A percentile compares a stretch with the other conserved stretches of the same genome.
Evolutionary conservation across 2,329 filamentous ascomycete species (phyloP).

Genomic region (Neofusicoccum sp.): DNA sequence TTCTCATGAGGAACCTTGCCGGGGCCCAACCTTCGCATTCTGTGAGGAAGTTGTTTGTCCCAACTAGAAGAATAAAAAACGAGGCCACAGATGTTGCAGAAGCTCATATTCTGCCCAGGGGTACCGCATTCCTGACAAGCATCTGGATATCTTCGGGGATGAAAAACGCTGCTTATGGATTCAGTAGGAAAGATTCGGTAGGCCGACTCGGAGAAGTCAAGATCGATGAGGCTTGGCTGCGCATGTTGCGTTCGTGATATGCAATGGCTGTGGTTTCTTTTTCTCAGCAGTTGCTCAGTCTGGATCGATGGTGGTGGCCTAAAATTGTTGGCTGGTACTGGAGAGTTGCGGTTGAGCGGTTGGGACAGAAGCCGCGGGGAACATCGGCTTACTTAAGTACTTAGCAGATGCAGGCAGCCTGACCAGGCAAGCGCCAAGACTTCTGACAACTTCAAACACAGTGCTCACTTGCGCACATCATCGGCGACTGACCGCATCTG

Average conservation of each 20-base stretch:
- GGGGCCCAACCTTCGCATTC: slow-evolving; percentile 13
- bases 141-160: neutral
- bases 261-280: too few species aligned
- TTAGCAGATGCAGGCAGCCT: too few species aligned
- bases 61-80: slow-evolving; percentile 11
- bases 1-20: slow-evolving; percentile 24
- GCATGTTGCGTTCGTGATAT: too few species aligned
- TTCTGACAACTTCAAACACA: neutral
- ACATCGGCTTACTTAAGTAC: too few species aligned
- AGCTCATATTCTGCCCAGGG: neutral
- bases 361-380: too few species aligned
- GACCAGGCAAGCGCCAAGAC: neutral
- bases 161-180: too few species aligned
- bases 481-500: neutral
- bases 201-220: too few species aligned
- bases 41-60: slow-evolving; percentile 11
- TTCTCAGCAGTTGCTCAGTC: too few species aligned
- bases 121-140: neutral
- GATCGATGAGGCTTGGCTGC: too few species aligned
- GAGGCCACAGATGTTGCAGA: neutral
- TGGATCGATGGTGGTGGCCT: neutral
- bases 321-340: too few species aligned
- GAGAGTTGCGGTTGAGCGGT: too few species aligned
- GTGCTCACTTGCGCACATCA: slow-evolving; percentile 7
- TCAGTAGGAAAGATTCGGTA: too few species aligned